Percentiles rank a stretch among this genome's conserved stretches.
Evolutionary conservation across 192 early-diverging fungal species (phyloP).

Genomic region (Jimgerdemannia lactiflua): DNA sequence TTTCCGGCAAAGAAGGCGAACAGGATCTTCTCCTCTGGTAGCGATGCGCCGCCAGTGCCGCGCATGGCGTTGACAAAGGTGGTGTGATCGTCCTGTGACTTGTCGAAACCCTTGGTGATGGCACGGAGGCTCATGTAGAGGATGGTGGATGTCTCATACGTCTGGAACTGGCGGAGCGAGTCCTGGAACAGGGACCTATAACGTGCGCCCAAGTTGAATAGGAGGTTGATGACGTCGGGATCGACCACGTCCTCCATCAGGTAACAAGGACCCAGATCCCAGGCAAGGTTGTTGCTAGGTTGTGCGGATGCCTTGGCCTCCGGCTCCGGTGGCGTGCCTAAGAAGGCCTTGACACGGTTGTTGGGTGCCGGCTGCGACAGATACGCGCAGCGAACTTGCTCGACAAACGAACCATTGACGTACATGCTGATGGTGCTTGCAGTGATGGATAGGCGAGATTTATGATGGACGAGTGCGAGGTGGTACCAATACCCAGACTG

Average conservation of each 20-base stretch:
- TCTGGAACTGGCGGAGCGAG: conserved; percentile 60
- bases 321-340: conserved; percentile 31
- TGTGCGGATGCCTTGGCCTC: not conserved
- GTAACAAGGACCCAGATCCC: conserved; percentile 67
- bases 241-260: conserved; percentile 61
- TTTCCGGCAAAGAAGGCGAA: conserved; percentile 59
- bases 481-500: conserved; percentile 64
- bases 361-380: conserved; percentile 37
- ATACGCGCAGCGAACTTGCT: conserved; percentile 55
- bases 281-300: conserved; percentile 36
- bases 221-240: conserved; percentile 51
- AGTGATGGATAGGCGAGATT: conserved; percentile 41
- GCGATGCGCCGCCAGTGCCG: conserved; percentile 37
- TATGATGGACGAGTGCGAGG: conserved; percentile 60
- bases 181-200: conserved; percentile 67
- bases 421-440: conserved; percentile 52
- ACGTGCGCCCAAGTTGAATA: conserved; percentile 62
- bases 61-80: conserved; percentile 53
- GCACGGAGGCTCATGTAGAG: conserved; percentile 44
- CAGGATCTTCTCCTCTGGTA: conserved; percentile 63
- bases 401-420: conserved; percentile 58
- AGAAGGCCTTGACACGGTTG: conserved; percentile 30
- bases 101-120: conserved; percentile 6
- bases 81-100: conserved; percentile 38
- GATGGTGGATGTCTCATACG: conserved; percentile 60